Conservation (phyloP, 345 rosid species). For the Citrus sinensis region DNA sequence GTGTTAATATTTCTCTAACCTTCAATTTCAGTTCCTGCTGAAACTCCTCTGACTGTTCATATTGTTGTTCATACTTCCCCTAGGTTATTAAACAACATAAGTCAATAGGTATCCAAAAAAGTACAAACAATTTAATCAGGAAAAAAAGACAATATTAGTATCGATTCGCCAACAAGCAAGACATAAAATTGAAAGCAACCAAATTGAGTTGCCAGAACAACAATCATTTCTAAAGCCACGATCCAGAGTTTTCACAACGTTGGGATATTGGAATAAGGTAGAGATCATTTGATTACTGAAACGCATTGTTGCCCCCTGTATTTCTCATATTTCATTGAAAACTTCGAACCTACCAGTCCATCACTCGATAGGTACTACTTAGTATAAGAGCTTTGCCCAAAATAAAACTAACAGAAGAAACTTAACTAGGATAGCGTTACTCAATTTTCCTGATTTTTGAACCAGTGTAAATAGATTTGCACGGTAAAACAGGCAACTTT, state of each 20-base stretch:
- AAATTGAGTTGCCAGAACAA: not conserved
- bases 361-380: not conserved
- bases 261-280: not conserved
- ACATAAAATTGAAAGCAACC: not conserved
- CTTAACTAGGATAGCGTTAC: not conserved
- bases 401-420: not conserved
- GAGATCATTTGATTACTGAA: not conserved
- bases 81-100: slow-evolving; percentile 24
- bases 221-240: not conserved
- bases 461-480: not conserved
- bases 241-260: not conserved
- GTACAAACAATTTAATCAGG: not conserved
- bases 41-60: slow-evolving; percentile 74
- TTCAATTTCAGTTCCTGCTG: slow-evolving; percentile 77
- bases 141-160: not conserved
- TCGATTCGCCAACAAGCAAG: not conserved
- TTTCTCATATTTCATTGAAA: not conserved
- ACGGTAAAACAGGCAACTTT: not conserved
- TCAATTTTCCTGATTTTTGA: not conserved
- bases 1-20: slow-evolving; percentile 85
- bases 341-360: not conserved
- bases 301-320: not conserved
- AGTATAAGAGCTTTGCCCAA: not conserved
- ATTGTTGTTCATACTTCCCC: slow-evolving; percentile 85
- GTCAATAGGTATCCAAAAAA: not conserved